Conservation (phyloP, 345 rosid genomes). For the Moricandia arvensis region DNA sequence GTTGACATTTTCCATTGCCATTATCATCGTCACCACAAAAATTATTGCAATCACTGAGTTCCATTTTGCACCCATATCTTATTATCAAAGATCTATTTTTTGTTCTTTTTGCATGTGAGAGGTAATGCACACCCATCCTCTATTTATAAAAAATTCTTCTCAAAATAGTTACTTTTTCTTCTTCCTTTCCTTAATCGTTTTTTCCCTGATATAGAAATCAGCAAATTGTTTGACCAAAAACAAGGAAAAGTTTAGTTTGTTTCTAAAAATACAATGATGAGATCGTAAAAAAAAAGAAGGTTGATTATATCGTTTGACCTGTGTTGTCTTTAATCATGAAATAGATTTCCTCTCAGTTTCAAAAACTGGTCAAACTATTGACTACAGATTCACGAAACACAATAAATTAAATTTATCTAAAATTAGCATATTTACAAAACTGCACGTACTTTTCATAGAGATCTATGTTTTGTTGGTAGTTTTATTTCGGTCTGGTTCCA, state of each 20-base stretch:
- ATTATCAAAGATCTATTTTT: not conserved
- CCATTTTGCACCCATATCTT: constrained; percentile 9
- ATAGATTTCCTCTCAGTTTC: too few species aligned
- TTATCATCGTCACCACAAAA: constrained; percentile 4
- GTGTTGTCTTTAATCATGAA: not conserved
- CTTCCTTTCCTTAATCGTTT: not conserved
- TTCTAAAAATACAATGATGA: not conserved
- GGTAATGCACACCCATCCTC: not conserved
- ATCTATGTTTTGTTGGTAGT: too few species aligned
- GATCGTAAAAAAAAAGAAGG: not conserved
- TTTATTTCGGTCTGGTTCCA: too few species aligned
- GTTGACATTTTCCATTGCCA: not conserved
- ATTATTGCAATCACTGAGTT: not conserved
- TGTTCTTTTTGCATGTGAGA: not conserved
- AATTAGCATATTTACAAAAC: too few species aligned
- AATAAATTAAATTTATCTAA: too few species aligned
- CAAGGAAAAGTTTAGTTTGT: not conserved
- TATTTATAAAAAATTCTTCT: not conserved
- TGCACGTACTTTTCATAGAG: too few species aligned
- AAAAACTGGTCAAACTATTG: too few species aligned
- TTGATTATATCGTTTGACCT: not conserved
- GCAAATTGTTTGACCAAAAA: not conserved
- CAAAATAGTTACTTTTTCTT: too few species aligned
- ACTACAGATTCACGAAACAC: too few species aligned
- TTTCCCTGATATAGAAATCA: not conserved